Base-by-base conservation (phyloP, 2,329 filamentous ascomycete species). In the Aspergillus terreus region DNA sequence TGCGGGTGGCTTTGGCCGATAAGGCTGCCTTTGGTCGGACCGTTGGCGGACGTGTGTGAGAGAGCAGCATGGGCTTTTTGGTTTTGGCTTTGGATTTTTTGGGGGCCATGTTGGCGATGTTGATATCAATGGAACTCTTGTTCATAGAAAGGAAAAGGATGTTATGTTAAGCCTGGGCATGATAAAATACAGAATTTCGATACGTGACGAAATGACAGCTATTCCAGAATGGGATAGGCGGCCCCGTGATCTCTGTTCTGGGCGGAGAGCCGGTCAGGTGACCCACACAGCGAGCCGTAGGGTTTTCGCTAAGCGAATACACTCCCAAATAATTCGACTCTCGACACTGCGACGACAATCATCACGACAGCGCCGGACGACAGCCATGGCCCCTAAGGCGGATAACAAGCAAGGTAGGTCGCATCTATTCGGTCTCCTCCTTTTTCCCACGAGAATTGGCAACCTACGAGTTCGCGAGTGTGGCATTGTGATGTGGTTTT, bases 1-100 rank as follows among this genome's bases (percentile, higher is more conserved):
- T 78, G 44, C 82, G 75, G 2, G 82, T 84, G 19, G 78, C 76
- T 63, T 79, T 81, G 12, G 82, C 77, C 14, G 81, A 83, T 53
- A 84, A 66, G 3, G 70, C 59, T 45, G 66, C 59, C 45, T 71
- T 73, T 23, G 63, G 57, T 51, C 63, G 64, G 45, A 66, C 56
- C 17, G 68, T 71, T 40, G 74, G 75, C 41, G 78, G 78, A 6
- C 78, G 73, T 19, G 73, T 73, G 56, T 69, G 69, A 27, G 76
- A 77, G 17, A 79, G 64, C 10, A 73, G 63, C 19, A 55, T 62
- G 32, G 71, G 65, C 46, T 64, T 64, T 58, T 70, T 73, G 46
- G 56, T 64, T 58, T 70, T 73, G 46, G 56, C 58, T 46, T 60
- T 57, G 41, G 50, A 58, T 49, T 63, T 71, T 43, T 64, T 66